Evolutionary conservation across 306 rosid species (phyloP).

Genomic region (Glycine soja): DNA sequence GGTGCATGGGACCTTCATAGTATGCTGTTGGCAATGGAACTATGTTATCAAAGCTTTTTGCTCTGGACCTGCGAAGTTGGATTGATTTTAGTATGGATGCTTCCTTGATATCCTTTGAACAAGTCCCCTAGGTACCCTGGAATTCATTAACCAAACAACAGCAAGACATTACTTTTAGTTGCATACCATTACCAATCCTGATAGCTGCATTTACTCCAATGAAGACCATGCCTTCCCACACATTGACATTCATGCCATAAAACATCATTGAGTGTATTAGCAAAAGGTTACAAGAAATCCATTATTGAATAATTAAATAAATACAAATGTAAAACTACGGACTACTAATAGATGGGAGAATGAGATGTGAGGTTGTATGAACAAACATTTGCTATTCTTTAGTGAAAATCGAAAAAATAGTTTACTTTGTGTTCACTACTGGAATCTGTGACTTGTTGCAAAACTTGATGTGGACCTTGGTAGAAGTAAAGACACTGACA

Average conservation of each 20-base stretch:
- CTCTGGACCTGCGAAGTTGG: no score
- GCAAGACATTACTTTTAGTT: conserved; percentile 15
- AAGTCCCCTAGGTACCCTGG: no score
- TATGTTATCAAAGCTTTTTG: no score
- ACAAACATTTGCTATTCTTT: background rate
- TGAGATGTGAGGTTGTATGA: background rate
- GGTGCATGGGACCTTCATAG: no score
- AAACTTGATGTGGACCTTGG: no score
- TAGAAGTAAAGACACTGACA: no score
- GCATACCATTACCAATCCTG: conserved; percentile 53
- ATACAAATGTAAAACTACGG: background rate
- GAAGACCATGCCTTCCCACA: conserved; percentile 83
- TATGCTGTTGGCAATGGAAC: no score
- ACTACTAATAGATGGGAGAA: background rate
- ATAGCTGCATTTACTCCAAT: conserved; percentile 92
- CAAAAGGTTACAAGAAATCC: conserved; percentile 18
- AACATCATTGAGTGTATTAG: conserved; percentile 43
- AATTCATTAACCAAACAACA: background rate
- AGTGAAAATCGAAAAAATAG: no score
- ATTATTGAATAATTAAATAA: conserved; percentile 14
- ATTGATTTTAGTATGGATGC: no score
- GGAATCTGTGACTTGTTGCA: no score
- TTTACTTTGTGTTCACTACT: no score
- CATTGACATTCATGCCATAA: conserved; percentile 78
- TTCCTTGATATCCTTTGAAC: no score